A percentile compares a stretch with the other conserved stretches of the same genome.
These are phyloP conservation scores for Aspergillus proliferans DNA, from an alignment of 2,329 filamentous ascomycete species.

Conservation along the genomic window DNA sequence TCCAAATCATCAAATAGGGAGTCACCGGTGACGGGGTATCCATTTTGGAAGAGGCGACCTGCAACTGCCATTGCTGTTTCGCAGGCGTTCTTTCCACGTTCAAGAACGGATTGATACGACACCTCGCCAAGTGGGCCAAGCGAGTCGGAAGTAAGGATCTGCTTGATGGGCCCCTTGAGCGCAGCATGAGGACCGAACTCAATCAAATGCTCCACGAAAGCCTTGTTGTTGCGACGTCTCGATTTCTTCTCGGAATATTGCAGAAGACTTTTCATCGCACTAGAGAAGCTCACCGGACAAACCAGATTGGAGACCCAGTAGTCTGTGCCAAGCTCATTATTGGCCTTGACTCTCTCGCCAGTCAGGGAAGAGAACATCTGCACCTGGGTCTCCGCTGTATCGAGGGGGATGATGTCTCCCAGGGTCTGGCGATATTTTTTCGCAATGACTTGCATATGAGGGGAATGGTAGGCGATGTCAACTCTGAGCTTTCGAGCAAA, in stretches of 20 bases:
- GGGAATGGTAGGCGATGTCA: conserved; percentile 18
- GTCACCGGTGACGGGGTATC: conserved; percentile 2
- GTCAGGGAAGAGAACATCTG: not conserved
- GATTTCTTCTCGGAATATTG: conserved; percentile 1
- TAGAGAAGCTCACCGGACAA: conserved; percentile 8
- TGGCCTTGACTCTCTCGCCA: not conserved
- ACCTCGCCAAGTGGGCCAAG: not conserved
- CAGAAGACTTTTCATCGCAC: conserved; percentile 5
- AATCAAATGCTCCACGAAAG: conserved; percentile 10
- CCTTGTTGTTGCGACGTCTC: not conserved
- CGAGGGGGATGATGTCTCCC: not conserved
- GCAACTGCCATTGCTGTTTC: conserved; percentile 6
- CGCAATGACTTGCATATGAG: conserved; percentile 11
- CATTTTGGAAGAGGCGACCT: conserved; percentile 8
- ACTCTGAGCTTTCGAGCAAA: conserved; percentile 14
- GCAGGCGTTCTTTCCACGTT: conserved; percentile 12
- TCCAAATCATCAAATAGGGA: conserved; percentile 1
- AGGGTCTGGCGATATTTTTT: not conserved
- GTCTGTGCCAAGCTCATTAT: not conserved
- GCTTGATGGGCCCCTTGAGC: conserved; percentile 23
- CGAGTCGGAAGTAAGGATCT: conserved; percentile 14
- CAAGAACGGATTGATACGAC: conserved; percentile 13
- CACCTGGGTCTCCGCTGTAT: not conserved
- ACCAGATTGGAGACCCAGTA: conserved; percentile 9
- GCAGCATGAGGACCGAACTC: conserved; percentile 35